Base-by-base conservation (phyloP, 208 protist species). In the Kentomonas sorsogonicus region DNA sequence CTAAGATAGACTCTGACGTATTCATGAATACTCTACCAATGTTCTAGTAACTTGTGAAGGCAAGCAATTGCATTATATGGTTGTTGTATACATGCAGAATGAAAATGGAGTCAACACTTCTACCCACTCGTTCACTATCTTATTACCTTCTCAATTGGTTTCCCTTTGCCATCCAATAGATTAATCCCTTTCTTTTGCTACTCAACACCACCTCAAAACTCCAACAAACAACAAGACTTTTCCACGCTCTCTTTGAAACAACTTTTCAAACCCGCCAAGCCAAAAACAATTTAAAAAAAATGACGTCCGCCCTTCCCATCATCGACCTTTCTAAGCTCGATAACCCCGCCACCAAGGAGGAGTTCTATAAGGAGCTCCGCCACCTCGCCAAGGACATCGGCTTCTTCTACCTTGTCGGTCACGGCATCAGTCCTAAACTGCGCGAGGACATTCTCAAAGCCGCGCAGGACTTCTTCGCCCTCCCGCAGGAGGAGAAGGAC, bases 341-440 rank as follows among this genome's bases (percentile, higher is more conserved):
- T 29, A 54, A 40, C 31, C 29, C 34, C 29, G 25, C 6, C 30
- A 54, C 48, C 2, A 25, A 33, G 2, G 20, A 27, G 36, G 29
- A 57, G n/a, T 57, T 57, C n/a, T 57, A 57, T 23, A 13, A 23
- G 34, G 23, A 57, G 36, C 52, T 57, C 5, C 26, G 52, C 22
- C 20, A 57, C 36, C 27, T 57, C 34, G 33, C 52, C 2, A 30
- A 36, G 7, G 52, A 57, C 23, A 57, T 46, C n/a, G 52, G 52
- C 25, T 57, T 57, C 52, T 57, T 57, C 52, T 57, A 57, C 52
- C 52, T 57, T 27, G 36, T 57, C 18, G 52, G 52, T 23, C 52
- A 57, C 29, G 52, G 52, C 23, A 45, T 57, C 20, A 25, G 31
- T 36, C 52, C 33, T 7, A 34, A 41, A 15, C 34, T 45, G 22